Conservation (phyloP, 1,284 basidiomycete species). For the Ceratobasidium sp. region DNA sequence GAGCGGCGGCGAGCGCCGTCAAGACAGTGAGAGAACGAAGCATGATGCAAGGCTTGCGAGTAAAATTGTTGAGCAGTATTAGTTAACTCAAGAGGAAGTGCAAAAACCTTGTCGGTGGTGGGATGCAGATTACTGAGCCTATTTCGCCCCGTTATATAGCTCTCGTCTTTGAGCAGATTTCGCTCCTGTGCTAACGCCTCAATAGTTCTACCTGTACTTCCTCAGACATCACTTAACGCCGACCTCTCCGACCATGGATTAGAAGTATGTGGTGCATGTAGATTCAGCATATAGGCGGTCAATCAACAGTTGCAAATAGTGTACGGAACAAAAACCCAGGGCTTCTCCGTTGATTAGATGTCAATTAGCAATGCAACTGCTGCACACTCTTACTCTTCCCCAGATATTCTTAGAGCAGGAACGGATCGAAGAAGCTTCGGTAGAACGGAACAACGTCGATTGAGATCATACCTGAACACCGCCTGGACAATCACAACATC, state of each 20-base stretch:
- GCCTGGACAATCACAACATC: background rate
- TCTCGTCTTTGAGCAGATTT: background rate
- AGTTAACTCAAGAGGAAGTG: too few relatives aligned
- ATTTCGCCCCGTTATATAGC: background rate
- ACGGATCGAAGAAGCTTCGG: background rate
- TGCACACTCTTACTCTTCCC: background rate
- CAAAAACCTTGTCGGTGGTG: background rate
- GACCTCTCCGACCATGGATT: background rate
- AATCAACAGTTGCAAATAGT: background rate
- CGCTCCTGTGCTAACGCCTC: background rate
- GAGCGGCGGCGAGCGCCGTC: background rate
- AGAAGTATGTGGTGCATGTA: background rate
- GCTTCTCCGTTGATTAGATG: background rate
- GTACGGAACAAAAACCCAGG: background rate
- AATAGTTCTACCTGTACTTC: background rate
- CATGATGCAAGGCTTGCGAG: constrained; percentile 16
- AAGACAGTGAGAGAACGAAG: background rate
- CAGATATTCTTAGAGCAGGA: background rate
- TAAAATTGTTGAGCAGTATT: too few relatives aligned
- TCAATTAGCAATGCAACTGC: background rate
- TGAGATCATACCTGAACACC: background rate
- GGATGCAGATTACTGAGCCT: background rate
- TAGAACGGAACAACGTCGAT: background rate
- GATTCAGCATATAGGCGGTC: background rate
- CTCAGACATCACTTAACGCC: background rate